Evolutionary conservation across 805 yeast genomes (phyloP).

Genomic region (Candida caryicola): DNA sequence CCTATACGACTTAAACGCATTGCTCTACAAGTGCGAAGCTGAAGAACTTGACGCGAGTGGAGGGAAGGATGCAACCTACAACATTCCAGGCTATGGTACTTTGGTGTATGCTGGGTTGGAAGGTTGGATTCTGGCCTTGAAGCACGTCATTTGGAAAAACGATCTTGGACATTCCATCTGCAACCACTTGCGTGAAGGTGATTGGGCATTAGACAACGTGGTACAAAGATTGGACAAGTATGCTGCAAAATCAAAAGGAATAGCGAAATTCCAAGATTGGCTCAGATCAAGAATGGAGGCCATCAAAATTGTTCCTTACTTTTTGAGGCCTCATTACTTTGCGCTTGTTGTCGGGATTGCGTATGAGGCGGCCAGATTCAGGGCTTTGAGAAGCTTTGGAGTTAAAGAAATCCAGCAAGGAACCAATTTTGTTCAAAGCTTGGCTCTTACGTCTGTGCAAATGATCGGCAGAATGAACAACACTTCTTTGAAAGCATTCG

Average conservation of each 20-base stretch:
- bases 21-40: constrained; percentile 74
- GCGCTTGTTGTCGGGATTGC: constrained; percentile 78
- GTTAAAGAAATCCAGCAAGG: constrained; percentile 53
- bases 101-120: constrained; percentile 87
- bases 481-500: constrained; percentile 70
- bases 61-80: constrained; percentile 71
- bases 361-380: constrained; percentile 74
- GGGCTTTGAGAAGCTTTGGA: constrained; percentile 55
- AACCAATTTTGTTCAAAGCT: constrained; percentile 72
- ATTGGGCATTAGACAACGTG: constrained; percentile 85
- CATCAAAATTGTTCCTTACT: constrained; percentile 68
- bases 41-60: constrained; percentile 83
- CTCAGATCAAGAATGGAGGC: constrained; percentile 59
- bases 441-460: constrained; percentile 81
- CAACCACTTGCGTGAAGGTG: constrained; percentile 74
- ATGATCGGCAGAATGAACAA: constrained; percentile 74
- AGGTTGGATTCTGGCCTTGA: constrained; percentile 81
- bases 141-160: constrained; percentile 60
- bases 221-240: constrained; percentile 61
- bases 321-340: constrained; percentile 82
- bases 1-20: constrained; percentile 68
- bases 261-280: constrained; percentile 66
- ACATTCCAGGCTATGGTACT: constrained; percentile 69
- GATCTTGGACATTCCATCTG: constrained; percentile 83
- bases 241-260: constrained; percentile 41